These are phyloP conservation scores for Scytalidium lignicola DNA, from an alignment of 2,329 filamentous ascomycete species.

Conservation along the genomic window DNA sequence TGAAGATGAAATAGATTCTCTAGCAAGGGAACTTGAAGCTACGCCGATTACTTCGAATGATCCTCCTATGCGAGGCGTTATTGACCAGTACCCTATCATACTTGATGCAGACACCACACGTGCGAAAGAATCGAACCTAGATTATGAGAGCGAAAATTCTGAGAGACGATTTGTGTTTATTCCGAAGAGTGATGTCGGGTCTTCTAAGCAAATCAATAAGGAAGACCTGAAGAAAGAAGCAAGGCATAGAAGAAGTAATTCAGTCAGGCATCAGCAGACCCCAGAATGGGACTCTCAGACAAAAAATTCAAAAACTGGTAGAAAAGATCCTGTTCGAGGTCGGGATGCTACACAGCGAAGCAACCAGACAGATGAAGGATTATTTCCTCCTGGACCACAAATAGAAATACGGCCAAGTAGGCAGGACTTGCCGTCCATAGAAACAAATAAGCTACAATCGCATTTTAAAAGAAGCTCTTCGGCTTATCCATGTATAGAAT, in stretches of 20 bases:
- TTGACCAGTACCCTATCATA: conserved; percentile 65
- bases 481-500: conserved; percentile 14
- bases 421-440: conserved; percentile 26
- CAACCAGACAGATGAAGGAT: too few relatives aligned
- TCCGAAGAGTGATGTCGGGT: conserved; percentile 22
- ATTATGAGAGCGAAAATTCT: conserved; percentile 17
- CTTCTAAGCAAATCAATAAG: conserved; percentile 11
- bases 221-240: conserved; percentile 1
- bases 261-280: not conserved
- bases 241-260: conserved; percentile 1
- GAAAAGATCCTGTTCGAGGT: not conserved
- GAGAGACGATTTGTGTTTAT: conserved; percentile 64
- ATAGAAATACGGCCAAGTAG: conserved; percentile 18
- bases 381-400: not conserved
- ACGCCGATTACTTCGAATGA: conserved; percentile 28
- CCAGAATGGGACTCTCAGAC: not conserved
- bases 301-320: not conserved
- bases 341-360: not conserved
- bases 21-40: conserved; percentile 53
- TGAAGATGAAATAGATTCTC: conserved; percentile 62
- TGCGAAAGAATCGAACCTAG: conserved; percentile 22
- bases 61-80: conserved; percentile 53
- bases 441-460: conserved; percentile 27
- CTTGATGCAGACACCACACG: conserved; percentile 47
- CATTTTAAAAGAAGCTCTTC: conserved; percentile 25